Evolutionary conservation across 2,329 filamentous ascomycete genomes (phyloP), one percentile per base, ranked within the genome.

Genomic region (Aspergillus felis): DNA sequence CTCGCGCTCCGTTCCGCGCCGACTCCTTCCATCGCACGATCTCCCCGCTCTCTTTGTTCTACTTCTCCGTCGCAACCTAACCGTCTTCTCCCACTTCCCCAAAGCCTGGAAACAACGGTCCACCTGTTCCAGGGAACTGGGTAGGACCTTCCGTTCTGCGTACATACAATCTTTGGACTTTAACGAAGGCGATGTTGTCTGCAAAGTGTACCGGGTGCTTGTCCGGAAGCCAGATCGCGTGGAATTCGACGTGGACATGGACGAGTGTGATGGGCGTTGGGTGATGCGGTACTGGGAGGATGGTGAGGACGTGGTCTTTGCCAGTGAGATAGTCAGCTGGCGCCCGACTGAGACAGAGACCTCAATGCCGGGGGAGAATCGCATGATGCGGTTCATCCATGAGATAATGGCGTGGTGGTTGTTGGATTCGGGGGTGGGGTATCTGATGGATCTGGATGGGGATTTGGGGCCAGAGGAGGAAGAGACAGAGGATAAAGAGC

Each of bases 401-500:
- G 71, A 74, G 53, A 61, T 67, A 32, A 66, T 69, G 22, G 53
- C 70, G 28, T 74, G 72, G 72, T 74, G 71, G 71, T 62, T 75
- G 56, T 52, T 74, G 53, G 71, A 71, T 55, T 72, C 70, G 9
- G 72, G 71, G 4, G 63, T 69, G 22, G 51, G 51, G 24, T 74
- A 71, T 65, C 38, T 74, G 60, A 62, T 57, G 53, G 64, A 64
- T 28, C 28, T 68, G 52, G 63, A 66, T 20, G 51, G 48, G 32
- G 50, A 41, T 12, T 49, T 27, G 22, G 44, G 24, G 44, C 22
- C 44, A 12, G 44, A 47, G 22, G 50, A 51, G 20, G 48, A 35
- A 20, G 44, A 47, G 44, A 27, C 7, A 9, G 44, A 27, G 44
- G 12, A 47, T 47, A 47, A 47, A 47, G 44, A 27, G 44, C 5